Evolutionary conservation across 1,284 basidiomycete genomes (phyloP), one percentile per base, ranked within the genome.

Genomic region (Tilletia setariae): DNA sequence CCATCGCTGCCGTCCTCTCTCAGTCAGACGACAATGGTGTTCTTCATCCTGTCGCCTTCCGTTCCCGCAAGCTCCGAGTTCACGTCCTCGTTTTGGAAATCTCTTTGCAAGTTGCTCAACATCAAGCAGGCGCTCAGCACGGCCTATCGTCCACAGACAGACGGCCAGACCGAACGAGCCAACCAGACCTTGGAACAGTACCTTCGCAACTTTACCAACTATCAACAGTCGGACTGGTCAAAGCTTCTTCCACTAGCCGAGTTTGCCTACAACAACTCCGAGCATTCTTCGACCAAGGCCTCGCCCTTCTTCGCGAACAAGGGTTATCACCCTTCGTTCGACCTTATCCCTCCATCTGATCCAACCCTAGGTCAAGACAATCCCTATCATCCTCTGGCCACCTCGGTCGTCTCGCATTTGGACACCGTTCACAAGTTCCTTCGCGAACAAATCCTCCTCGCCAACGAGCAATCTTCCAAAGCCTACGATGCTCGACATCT

Each of bases 41-140:
- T n/a, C n/a, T n/a, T n/a, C n/a, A n/a, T n/a, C n/a, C n/a, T n/a
- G n/a, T n/a, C n/a, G n/a, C n/a, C n/a, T 66, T 51, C 65, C 46
- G 44, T 30, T 51, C 46, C 23, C 65, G 59, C 65, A 66, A 82
- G 81, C 66, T 72, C 62, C 1, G 84, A 85, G 30, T 68, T 81
- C 65, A 70, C 80, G 0, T 77, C 82, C 0, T 67, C 74, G 19
- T 81, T 85, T 23, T 83, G 81, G 65, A 30, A 65, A 16, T 79
- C 79, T 28, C 70, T 84, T 19, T 69, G 59, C 19, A 64, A 71
- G 35, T 61, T 70, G 9, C 68, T 68, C 30, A 21, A 28, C 44
- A 67, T 85, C 13, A 75, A 63, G 16, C 67, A 64, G 16, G 51
- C 47, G 4, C 65, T 76, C 30, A 0, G 84, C 83, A 6, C 84